A percentile compares a stretch with the other conserved stretches of the same genome.
These are phyloP conservation scores for Yamadazyma membranifaciens DNA, from an alignment of 1,139 yeast species.

Conservation along the genomic window DNA sequence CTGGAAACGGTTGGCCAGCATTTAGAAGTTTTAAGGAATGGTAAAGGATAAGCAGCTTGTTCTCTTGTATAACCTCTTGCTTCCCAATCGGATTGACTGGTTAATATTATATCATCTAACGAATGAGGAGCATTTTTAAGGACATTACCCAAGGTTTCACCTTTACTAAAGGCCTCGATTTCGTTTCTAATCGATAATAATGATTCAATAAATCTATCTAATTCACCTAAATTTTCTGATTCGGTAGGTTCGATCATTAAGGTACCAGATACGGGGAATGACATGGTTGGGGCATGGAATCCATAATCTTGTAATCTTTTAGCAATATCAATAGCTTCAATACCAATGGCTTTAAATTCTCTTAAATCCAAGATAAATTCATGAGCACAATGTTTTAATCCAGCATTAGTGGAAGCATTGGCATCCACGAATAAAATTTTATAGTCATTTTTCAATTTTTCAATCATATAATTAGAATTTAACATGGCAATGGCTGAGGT, in stretches of 20 bases:
- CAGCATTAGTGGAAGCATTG: conserved; percentile 40
- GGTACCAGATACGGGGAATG: conserved; percentile 97
- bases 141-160: conserved; percentile 65
- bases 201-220: conserved; percentile 87
- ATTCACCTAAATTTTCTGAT: conserved; percentile 82
- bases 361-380: conserved; percentile 92
- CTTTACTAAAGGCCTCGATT: conserved; percentile 71
- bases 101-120: conserved; percentile 66
- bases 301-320: conserved; percentile 97
- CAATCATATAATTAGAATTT: conserved; percentile 95
- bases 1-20: conserved; percentile 96
- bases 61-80: conserved; percentile 88
- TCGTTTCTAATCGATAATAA: conserved; percentile 81
- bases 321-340: conserved; percentile 95
- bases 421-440: conserved; percentile 71
- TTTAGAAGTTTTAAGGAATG: conserved; percentile 67
- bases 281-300: conserved; percentile 98
- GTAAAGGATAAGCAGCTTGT: conserved; percentile 89
- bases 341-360: conserved; percentile 74
- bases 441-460: conserved; percentile 66
- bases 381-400: conserved; percentile 85
- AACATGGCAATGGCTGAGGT: conserved; percentile 87
- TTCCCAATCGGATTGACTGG: conserved; percentile 63
- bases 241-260: conserved; percentile 98
- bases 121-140: conserved; percentile 94